Conservation (phyloP, 2,329 filamentous ascomycete genomes). For the Xylaria sp. region DNA sequence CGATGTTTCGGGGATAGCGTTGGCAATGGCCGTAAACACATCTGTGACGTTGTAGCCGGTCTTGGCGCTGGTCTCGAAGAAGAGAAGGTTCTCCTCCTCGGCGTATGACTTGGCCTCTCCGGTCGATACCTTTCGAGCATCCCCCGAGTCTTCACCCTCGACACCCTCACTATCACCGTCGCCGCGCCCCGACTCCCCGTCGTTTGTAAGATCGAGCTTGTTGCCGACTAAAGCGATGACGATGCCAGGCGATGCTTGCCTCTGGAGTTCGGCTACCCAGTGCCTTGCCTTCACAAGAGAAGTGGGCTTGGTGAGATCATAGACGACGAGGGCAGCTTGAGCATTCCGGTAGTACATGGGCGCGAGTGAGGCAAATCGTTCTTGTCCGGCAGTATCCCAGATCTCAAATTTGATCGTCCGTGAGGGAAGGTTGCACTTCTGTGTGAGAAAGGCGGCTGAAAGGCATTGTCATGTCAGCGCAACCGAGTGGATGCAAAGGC, state of each 20-base stretch:
- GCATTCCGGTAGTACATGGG: slow-evolving; percentile 99
- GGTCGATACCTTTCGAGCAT: slow-evolving; percentile 89
- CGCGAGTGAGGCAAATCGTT: slow-evolving; percentile 94
- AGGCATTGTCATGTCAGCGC: slow-evolving; percentile 27
- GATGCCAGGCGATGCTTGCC: slow-evolving; percentile 94
- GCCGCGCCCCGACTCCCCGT: slow-evolving; percentile 56
- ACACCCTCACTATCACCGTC: slow-evolving; percentile 61
- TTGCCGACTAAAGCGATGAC: slow-evolving; percentile 98
- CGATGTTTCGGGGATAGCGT: slow-evolving; percentile 96
- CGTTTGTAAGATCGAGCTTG: slow-evolving; percentile 88
- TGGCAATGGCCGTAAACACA: slow-evolving; percentile 97
- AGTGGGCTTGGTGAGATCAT: slow-evolving; percentile 96
- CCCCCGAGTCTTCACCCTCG: slow-evolving; percentile 68
- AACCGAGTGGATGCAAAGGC: slow-evolving; percentile 25
- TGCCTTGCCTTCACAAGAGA: slow-evolving; percentile 97
- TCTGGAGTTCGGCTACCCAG: slow-evolving; percentile 97
- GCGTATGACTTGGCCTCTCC: slow-evolving; percentile 93
- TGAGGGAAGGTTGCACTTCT: slow-evolving; percentile 96
- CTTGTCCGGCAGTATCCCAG: slow-evolving; percentile 98
- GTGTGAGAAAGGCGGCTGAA: slow-evolving; percentile 93
- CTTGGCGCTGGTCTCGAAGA: slow-evolving; percentile 99
- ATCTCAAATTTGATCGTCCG: slow-evolving; percentile 95
- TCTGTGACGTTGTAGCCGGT: slow-evolving; percentile 93
- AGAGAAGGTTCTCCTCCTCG: slow-evolving; percentile 91
- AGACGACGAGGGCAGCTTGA: slow-evolving; percentile 96